phyloP scores from a whole-genome alignment of 1,139 yeast species.

The Blastobotrys capitulatus region DNA sequence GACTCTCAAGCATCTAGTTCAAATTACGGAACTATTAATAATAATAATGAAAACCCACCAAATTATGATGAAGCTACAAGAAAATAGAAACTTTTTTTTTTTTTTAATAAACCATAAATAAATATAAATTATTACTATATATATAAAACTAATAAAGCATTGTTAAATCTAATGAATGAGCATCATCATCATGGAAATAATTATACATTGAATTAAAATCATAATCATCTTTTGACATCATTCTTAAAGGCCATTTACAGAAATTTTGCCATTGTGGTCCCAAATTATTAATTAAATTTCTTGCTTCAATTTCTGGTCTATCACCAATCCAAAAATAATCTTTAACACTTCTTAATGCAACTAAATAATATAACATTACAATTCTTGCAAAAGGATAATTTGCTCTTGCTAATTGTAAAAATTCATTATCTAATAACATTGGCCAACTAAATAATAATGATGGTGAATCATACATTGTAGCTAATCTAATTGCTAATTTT shows the following conservation, averaged over 20 bases:
- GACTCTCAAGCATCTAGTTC: background rate
- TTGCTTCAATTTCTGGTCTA: constrained; percentile 13
- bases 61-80: constrained; percentile 5
- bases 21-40: constrained; percentile 9
- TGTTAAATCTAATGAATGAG: constrained; percentile 4
- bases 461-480: constrained; percentile 3
- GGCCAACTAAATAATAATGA: constrained; percentile 18
- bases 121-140: background rate
- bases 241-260: constrained; percentile 4
- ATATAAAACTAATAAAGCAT: background rate
- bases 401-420: constrained; percentile 18
- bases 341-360: constrained; percentile 16
- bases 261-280: constrained; percentile 8
- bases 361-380: constrained; percentile 19
- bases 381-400: constrained; percentile 19
- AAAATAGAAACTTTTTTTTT: background rate
- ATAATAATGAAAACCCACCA: constrained; percentile 7
- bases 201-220: constrained; percentile 1
- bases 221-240: background rate
- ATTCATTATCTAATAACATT: constrained; percentile 17
- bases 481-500: constrained; percentile 2
- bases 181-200: constrained; percentile 3
- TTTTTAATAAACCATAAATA: background rate
- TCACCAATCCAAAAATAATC: constrained; percentile 20
- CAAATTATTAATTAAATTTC: constrained; percentile 11